Conservation (phyloP, 805 yeast species). For the Ogataea nakhonphanomensis region DNA sequence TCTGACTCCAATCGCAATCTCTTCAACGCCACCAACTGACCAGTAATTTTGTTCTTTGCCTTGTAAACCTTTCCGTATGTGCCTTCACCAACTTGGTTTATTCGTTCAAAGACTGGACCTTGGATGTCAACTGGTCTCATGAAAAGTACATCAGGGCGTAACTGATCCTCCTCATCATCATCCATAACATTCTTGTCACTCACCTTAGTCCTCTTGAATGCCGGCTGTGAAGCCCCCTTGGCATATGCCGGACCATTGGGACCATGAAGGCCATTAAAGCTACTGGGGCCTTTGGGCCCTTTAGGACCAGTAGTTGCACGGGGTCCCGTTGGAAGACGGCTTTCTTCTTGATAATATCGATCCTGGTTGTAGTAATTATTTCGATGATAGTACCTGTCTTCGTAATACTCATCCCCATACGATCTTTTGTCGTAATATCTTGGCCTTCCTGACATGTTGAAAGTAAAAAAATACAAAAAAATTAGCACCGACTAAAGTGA, state of each 20-base stretch:
- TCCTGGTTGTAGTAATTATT: constrained; percentile 6
- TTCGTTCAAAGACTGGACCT: constrained; percentile 56
- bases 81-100: constrained; percentile 96
- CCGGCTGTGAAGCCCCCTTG: constrained; percentile 7
- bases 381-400: constrained; percentile 4
- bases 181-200: constrained; percentile 20
- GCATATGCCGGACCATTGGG: not conserved
- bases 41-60: constrained; percentile 68
- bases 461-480: constrained; percentile 3
- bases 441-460: constrained; percentile 8
- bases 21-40: constrained; percentile 80
- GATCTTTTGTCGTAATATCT: constrained; percentile 4
- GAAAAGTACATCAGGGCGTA: constrained; percentile 14
- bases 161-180: constrained; percentile 17
- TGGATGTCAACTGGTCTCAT: constrained; percentile 25
- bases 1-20: constrained; percentile 80
- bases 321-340: constrained; percentile 22
- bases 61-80: constrained; percentile 96
- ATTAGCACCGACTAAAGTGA: not conserved
- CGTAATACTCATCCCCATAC: constrained; percentile 6
- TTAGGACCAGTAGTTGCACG: constrained; percentile 3
- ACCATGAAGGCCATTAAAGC: constrained; percentile 19
- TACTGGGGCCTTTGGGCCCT: not conserved
- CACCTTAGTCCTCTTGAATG: constrained; percentile 18
- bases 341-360: constrained; percentile 7